Evolutionary conservation across 2,329 filamentous ascomycete genomes (phyloP), one percentile per base, ranked within the genome.

Genomic region (Neofusicoccum umdonicola): DNA sequence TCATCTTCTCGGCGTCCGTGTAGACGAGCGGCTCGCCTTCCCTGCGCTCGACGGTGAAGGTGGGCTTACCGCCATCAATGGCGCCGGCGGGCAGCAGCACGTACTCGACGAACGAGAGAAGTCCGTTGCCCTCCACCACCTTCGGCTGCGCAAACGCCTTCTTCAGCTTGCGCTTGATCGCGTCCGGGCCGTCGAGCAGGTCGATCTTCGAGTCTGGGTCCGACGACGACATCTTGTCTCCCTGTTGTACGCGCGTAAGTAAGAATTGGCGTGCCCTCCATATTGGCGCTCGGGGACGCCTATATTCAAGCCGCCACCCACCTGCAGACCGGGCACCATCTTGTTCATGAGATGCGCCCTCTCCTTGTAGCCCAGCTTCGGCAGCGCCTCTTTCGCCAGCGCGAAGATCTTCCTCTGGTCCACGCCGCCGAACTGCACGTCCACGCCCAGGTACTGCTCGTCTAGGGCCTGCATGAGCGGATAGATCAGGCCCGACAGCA

Each of bases 361-460:
- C 79, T 78, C 87, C 70, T 87, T 87, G 83, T 97, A 97, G 58
- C 92, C 93, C 54, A 99, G 81, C 77, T 90, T 92, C 12, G 93
- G 92, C 35, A 97, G 80, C 79, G 89, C 90, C 69, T 97, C 94
- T 68, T 90, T 90, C 4, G 94, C 93, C 3, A 93, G 86, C 0
- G 88, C 89, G 76, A 97, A 97, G 67, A 97, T 88, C 80, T 97
- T 97, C 66, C 93, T 82, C 80, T 97, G 93, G 72, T 97, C 94
- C 34, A 84, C 76, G 41, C 72, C 75, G 64, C 93, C 93, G 67
- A 97, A 93, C 73, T 99, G 92, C 1, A 87, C 90, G 76, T 99
- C 94, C 3, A 93, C 91, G 65, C 88, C 88, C 3, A 99, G 83
- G 82, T 97, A 77, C 68, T 78, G 85, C 80, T 98, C 94, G 73